Evolutionary conservation across 2,329 filamentous ascomycete species (phyloP), one percentile per base, ranked within the genome.

Genomic region (Neofusicoccum sp.): DNA sequence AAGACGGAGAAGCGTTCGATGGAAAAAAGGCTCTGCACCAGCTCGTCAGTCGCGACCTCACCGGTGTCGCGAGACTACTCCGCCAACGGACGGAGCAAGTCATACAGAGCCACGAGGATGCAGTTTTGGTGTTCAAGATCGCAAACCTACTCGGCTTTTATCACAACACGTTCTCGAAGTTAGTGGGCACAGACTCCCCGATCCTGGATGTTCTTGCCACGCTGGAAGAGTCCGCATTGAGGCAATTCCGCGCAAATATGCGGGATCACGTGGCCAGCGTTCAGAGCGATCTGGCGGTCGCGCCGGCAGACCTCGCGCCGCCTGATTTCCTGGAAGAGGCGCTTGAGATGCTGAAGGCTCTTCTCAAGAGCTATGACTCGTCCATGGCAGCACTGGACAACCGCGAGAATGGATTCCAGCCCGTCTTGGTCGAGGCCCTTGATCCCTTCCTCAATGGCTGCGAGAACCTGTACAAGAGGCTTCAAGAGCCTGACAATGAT

Each of bases 141-240:
- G 89, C 92, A 9, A 97, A 96, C 69, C 81, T 99, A 1, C 83
- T 98, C 45, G 88, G 87, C 44, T 99, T 99, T 77, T 99, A 99
- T 78, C 88, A 87, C 34, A 83, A 87, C 66, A 97, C 93, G 1
- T 97, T 98, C 73, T 80, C 87, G 14, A 94, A 90, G 69, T 82
- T 98, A 0, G 81, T 98, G 0, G 89, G 91, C 1, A 70, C 82
- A 2, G 82, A 88, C 9, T 91, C 92, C 0, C 81, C 84, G 7
- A 81, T 97, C 0, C 81, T 93, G 0, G 87, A 90, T 3, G 84
- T 88, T 2, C 85, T 97, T 58, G 77, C 80, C 3, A 84, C 81
- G 2, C 80, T 97, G 0, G 89, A 95, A 73, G 84, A 87, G 16
- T 91, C 91, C 65, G 91, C 93, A 0, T 81, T 96, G 64, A 84